These are phyloP conservation scores for Casuarina equisetifolia DNA, from an alignment of 306 rosid genomes.

Conservation along the genomic window DNA sequence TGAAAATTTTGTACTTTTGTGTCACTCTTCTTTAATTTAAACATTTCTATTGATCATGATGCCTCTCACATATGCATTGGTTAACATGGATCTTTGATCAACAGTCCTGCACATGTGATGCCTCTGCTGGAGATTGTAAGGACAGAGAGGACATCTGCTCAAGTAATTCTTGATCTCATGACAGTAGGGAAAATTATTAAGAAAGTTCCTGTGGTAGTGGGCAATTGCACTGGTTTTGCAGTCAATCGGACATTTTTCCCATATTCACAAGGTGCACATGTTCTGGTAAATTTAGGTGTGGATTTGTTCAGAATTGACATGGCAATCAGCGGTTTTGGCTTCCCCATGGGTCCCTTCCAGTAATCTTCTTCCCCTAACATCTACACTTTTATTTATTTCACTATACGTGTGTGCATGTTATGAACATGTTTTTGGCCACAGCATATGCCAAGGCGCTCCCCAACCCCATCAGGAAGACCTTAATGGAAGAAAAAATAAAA, in stretches of 20 bases:
- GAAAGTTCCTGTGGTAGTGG: conserved; percentile 91
- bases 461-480: neutral
- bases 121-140: conserved; percentile 96
- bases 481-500: neutral
- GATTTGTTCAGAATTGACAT: conserved; percentile 80
- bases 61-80: conserved; percentile 14
- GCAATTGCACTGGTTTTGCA: conserved; percentile 97
- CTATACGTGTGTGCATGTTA: conserved; percentile 5
- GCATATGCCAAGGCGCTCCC: no score
- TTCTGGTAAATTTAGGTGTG: conserved; percentile 74
- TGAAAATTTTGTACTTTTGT: neutral
- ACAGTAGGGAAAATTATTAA: conserved; percentile 82
- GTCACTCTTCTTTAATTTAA: conserved; percentile 18
- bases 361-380: conserved; percentile 47
- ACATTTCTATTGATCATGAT: neutral
- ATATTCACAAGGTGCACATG: conserved; percentile 68
- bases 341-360: conserved; percentile 96
- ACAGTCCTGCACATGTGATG: conserved; percentile 99
- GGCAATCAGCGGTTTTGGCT: conserved; percentile 72
- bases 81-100: conserved; percentile 38
- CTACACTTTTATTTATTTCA: conserved; percentile 19
- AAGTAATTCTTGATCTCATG: conserved; percentile 87
- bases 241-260: conserved; percentile 96
- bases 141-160: conserved; percentile 79
- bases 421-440: neutral